Conservation (phyloP, 176 grass and related monocot genomes). For the Puccinellia tenuiflora region DNA sequence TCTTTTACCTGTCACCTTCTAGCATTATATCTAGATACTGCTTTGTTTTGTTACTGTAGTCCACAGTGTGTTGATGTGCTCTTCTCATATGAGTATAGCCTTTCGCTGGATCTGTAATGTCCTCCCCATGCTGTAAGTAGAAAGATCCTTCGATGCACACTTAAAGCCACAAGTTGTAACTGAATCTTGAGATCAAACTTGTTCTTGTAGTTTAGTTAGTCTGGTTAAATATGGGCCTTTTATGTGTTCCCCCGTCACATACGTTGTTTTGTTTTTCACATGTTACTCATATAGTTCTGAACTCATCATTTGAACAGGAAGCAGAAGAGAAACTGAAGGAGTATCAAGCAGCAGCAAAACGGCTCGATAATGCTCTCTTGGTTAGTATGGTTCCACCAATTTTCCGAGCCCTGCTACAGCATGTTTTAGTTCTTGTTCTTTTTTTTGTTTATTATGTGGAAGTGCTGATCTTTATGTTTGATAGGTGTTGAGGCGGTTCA, state of each 20-base stretch:
- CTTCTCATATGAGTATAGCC: not conserved
- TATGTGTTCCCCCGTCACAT: not conserved
- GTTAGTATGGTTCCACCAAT: slow-evolving; percentile 42
- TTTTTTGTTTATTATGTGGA: not conserved
- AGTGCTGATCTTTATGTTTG: not conserved
- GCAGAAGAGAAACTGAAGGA: slow-evolving; percentile 68
- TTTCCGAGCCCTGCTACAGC: not conserved
- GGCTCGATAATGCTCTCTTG: slow-evolving; percentile 68
- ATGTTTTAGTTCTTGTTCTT: not conserved
- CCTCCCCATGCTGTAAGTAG: not conserved
- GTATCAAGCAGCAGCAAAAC: slow-evolving; percentile 73
- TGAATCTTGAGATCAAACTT: not conserved
- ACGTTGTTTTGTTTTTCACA: not conserved
- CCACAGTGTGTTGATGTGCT: not conserved
- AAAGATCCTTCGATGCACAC: not conserved
- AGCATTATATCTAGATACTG: not conserved
- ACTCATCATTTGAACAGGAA: slow-evolving; percentile 32
- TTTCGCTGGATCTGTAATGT: not conserved
- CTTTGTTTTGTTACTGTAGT: not conserved
- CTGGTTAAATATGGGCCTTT: not conserved
- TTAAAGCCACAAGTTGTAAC: not conserved
- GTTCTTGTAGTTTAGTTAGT: not conserved
- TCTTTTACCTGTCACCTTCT: not conserved
- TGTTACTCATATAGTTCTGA: slow-evolving; percentile 23
- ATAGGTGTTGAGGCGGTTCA: slow-evolving; percentile 74